phyloP scores from a whole-genome alignment of 2,329 filamentous ascomycete species.

The Penicillium sp. region DNA sequence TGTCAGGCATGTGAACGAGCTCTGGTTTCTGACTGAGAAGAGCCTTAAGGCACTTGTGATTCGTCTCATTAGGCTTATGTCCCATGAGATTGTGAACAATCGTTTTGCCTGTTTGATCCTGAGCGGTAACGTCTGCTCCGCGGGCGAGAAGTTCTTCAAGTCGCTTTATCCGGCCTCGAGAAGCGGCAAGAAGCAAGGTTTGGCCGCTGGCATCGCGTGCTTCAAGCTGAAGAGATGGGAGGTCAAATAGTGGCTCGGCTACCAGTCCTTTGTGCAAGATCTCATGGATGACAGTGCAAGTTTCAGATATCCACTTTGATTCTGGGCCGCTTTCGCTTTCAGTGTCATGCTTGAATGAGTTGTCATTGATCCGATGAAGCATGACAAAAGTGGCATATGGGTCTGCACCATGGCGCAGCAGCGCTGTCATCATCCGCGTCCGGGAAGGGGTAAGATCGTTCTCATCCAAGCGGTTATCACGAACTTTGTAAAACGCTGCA shows the following conservation, averaged over 20 bases:
- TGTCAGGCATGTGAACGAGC: slow-evolving; percentile 4
- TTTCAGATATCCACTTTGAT: background rate
- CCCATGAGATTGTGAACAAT: slow-evolving; percentile 6
- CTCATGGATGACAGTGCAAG: slow-evolving; percentile 11
- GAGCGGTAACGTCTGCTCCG: slow-evolving; percentile 13
- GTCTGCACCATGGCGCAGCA: background rate
- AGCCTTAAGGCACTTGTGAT: background rate
- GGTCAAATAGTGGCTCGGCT: slow-evolving; percentile 8
- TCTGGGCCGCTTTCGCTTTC: background rate
- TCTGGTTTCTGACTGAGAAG: background rate
- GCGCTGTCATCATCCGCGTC: background rate
- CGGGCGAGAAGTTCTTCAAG: slow-evolving; percentile 5
- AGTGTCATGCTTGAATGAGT: background rate
- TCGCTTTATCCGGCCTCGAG: background rate
- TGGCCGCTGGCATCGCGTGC: slow-evolving; percentile 3
- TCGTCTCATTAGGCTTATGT: background rate
- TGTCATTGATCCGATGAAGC: background rate
- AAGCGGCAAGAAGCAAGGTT: slow-evolving; percentile 8
- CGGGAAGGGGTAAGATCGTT: background rate
- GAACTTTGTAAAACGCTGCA: background rate
- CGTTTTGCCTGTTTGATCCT: slow-evolving; percentile 16
- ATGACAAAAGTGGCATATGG: background rate
- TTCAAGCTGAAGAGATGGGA: slow-evolving; percentile 11
- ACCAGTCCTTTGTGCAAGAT: background rate
- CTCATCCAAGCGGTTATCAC: background rate